Conservation (phyloP, 768 basidiomycete species). For the Podaxis sp. region DNA sequence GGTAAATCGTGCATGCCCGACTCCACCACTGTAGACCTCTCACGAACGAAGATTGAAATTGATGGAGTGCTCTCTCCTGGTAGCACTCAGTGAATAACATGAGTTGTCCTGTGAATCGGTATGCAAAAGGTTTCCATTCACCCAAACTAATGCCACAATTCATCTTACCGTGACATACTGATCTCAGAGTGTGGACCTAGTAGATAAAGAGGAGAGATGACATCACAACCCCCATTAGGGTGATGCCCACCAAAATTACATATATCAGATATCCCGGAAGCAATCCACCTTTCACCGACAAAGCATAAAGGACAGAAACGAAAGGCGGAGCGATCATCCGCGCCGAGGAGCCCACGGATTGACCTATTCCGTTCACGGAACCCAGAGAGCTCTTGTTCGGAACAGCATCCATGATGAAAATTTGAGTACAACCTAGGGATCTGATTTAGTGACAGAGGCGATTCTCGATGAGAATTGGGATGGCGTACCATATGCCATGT, state of each 20-base stretch:
- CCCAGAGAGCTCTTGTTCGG: constrained; percentile 23
- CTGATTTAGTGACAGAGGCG: not conserved
- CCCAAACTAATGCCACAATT: too few species aligned
- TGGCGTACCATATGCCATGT: constrained; percentile 13
- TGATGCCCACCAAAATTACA: constrained; percentile 29
- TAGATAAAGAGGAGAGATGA: constrained; percentile 5
- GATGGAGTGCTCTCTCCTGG: too few species aligned
- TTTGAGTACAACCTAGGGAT: constrained; percentile 13
- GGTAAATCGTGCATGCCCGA: too few species aligned
- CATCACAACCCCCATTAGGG: constrained; percentile 14
- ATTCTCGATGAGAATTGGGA: not conserved
- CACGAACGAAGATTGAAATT: too few species aligned
- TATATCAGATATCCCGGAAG: constrained; percentile 53
- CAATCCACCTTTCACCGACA: constrained; percentile 48
- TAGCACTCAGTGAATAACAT: too few species aligned
- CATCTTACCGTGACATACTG: too few species aligned
- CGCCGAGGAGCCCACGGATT: constrained; percentile 37
- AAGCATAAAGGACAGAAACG: constrained; percentile 58
- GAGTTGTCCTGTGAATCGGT: too few species aligned
- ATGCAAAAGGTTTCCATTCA: too few species aligned
- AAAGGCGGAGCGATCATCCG: constrained; percentile 52
- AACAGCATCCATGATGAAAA: constrained; percentile 17
- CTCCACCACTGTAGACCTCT: too few species aligned
- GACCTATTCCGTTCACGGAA: constrained; percentile 19
- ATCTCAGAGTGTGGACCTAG: too few species aligned